Conservation (phyloP, 83 land plant genomes). For the Diphasiastrum complanatum region DNA sequence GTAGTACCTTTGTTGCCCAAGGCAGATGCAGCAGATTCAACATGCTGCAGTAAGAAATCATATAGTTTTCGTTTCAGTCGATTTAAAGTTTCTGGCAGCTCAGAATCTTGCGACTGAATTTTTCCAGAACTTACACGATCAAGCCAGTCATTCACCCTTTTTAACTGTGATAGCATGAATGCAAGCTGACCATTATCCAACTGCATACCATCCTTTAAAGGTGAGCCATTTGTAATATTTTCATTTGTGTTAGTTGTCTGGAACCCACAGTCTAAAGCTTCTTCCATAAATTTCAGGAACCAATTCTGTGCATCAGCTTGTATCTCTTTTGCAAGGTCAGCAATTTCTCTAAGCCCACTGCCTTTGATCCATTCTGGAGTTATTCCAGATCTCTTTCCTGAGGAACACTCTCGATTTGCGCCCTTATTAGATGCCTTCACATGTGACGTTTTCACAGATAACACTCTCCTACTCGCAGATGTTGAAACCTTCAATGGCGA, state of each 20-base stretch:
- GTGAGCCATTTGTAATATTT: neutral
- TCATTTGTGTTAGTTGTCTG: neutral
- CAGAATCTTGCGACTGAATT: neutral
- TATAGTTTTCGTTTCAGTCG: slow-evolving; percentile 74
- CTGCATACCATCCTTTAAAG: slow-evolving; percentile 26
- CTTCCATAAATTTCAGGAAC: too few species aligned
- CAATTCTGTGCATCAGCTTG: too few species aligned
- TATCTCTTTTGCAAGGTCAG: too few species aligned
- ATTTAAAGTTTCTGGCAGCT: slow-evolving; percentile 51
- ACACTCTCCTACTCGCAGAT: too few species aligned
- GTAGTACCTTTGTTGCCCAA: slow-evolving; percentile 32
- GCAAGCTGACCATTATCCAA: slow-evolving; percentile 62
- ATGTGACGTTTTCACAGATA: too few species aligned
- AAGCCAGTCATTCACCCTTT: slow-evolving; percentile 90
- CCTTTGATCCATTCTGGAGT: too few species aligned
- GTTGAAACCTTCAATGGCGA: too few species aligned
- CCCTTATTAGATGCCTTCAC: too few species aligned
- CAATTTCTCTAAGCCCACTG: too few species aligned
- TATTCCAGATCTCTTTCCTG: too few species aligned
- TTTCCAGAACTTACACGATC: slow-evolving; percentile 44
- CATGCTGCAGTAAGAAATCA: slow-evolving; percentile 77
- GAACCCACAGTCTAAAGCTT: too few species aligned
- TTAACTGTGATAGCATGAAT: slow-evolving; percentile 78
- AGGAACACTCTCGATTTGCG: too few species aligned
- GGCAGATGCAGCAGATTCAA: slow-evolving; percentile 87